Evolutionary conservation across 2,329 filamentous ascomycete genomes (phyloP), one percentile per base, ranked within the genome.

Genomic region (Fusarium agapanthi): DNA sequence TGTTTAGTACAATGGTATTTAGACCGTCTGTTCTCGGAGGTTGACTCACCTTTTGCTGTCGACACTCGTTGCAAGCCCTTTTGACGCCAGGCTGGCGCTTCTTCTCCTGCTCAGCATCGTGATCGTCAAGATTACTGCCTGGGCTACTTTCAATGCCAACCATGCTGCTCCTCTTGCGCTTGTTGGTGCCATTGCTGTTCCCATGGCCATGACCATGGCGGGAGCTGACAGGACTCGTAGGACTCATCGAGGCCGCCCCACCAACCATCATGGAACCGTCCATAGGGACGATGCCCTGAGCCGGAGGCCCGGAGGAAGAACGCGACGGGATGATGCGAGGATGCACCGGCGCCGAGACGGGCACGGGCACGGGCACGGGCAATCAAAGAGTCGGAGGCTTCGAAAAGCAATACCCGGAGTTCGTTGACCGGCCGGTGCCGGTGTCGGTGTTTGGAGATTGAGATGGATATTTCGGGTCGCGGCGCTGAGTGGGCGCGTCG

Each of bases 41-140:
- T 67, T 58, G 80, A 86, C 85, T 87, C 84, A 94, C 93, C 86
- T 95, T 95, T 82, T 95, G 93, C 83, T 95, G 93, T 69, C 93
- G 88, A 80, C 93, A 95, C 81, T 95, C 93, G 79, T 95, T 95
- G 82, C 93, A 95, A 11, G 93, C 93, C 77, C 93, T 88, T 84
- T 95, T 94, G 54, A 92, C 90, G 61, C 90, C 90, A 32, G 90
- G 90, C 74, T 91, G 89, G 68, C 90, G 86, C 81, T 89, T 90
- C 82, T 88, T 89, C 76, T 90, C 88, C 51, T 85, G 81, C 58
- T 90, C 88, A 65, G 90, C 89, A 65, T 90, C 85, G 63, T 87
- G 87, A 64, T 86, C 86, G 55, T 86, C 84, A 44, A 80, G 67
- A 48, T 67, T 74, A 76, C 88, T 91, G 32, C 86, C 88, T 7